These are phyloP conservation scores for Sodiomyces alkalinus DNA, from an alignment of 2,329 filamentous ascomycete species.

Conservation along the genomic window DNA sequence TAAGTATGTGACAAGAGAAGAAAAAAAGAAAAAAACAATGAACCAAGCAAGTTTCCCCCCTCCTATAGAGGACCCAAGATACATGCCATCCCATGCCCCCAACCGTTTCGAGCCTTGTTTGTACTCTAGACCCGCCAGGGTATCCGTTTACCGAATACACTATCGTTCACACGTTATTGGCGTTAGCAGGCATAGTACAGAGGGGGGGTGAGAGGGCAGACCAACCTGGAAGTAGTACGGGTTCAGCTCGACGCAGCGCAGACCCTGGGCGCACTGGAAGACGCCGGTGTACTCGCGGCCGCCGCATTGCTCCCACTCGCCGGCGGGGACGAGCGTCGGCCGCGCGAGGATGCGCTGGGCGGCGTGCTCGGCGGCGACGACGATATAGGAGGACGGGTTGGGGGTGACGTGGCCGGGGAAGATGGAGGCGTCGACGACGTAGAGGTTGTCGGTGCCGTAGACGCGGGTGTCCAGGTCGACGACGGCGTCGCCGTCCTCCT, in stretches of 20 bases:
- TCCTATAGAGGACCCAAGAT: no score
- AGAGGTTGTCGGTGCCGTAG: conserved; percentile 53
- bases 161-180: no score
- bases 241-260: conserved; percentile 8
- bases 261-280: conserved; percentile 9
- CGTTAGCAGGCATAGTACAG: no score
- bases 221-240: conserved; percentile 7
- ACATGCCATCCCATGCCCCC: no score
- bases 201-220: no score
- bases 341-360: conserved; percentile 15
- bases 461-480: conserved; percentile 49
- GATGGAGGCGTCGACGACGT: conserved; percentile 52
- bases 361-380: conserved; percentile 48
- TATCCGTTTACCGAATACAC: no score
- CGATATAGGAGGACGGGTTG: conserved; percentile 52
- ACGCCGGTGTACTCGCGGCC: conserved; percentile 10
- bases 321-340: conserved; percentile 2
- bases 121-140: no score
- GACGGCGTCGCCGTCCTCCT: conserved; percentile 37
- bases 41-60: no score
- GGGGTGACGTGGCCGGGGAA: conserved; percentile 55
- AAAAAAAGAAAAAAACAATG: no score
- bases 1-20: no score
- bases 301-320: conserved; percentile 9
- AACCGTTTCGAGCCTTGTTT: no score